Percentiles rank a stretch among this genome's conserved stretches.
Evolutionary conservation across 345 rosid species (phyloP).

Genomic region (Lumnitzera littorea): DNA sequence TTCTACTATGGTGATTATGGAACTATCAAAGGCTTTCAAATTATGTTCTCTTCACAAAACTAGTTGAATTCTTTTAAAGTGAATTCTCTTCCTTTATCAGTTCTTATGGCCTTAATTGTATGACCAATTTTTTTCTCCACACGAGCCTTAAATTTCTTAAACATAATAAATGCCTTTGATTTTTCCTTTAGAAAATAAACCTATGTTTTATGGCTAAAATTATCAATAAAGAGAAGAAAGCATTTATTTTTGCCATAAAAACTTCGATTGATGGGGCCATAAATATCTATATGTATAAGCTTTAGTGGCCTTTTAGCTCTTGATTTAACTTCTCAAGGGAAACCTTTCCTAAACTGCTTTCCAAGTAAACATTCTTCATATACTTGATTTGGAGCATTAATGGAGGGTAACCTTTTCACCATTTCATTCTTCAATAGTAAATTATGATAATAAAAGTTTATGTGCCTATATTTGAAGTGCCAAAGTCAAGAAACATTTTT

Average conservation of each 20-base stretch:
- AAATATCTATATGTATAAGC: not conserved
- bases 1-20: conserved; percentile 1
- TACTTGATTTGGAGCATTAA: not conserved
- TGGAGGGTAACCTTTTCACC: too few relatives aligned
- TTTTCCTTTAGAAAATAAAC: conserved; percentile 1
- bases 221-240: not conserved
- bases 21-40: not conserved
- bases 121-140: not conserved
- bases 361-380: not conserved
- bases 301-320: not conserved
- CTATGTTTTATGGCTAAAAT: not conserved
- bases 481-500: not conserved
- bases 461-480: not conserved
- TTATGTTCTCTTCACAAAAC: not conserved
- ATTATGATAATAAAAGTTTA: not conserved
- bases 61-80: not conserved
- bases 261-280: not conserved
- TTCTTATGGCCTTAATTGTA: not conserved
- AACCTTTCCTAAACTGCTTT: not conserved
- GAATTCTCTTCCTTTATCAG: conserved; percentile 1
- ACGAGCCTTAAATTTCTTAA: not conserved
- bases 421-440: not conserved
- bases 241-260: not conserved
- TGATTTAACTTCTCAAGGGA: not conserved
- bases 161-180: not conserved